phyloP scores from a whole-genome alignment of 768 basidiomycete genomes.

The Termitomyces sp. region DNA sequence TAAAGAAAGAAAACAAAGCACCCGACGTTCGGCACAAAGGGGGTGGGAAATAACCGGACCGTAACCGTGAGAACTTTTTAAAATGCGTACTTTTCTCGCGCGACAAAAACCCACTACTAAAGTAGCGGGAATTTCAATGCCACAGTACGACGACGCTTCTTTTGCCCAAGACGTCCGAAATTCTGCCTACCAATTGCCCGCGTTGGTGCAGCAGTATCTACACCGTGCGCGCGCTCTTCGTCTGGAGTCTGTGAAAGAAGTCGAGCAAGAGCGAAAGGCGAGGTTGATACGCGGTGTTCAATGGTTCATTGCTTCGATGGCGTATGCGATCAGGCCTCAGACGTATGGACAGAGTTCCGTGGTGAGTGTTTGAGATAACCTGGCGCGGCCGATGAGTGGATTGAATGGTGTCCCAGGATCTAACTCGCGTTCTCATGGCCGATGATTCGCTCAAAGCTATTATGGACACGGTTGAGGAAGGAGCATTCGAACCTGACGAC shows the following conservation, averaged over 20 bases:
- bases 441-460: not conserved
- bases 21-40: no score
- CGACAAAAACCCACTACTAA: no score
- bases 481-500: slow-evolving; percentile 1
- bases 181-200: not conserved
- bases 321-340: not conserved
- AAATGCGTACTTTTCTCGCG: no score
- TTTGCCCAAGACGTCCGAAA: not conserved
- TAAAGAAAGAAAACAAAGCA: no score
- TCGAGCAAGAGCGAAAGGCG: not conserved
- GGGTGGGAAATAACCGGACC: no score
- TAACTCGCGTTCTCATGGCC: not conserved
- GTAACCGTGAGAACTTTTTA: no score
- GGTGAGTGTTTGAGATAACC: not conserved
- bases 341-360: not conserved
- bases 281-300: not conserved
- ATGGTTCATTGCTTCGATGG: slow-evolving; percentile 3
- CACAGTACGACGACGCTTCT: not conserved
- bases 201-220: not conserved
- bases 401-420: not conserved
- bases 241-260: not conserved
- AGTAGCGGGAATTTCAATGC: not conserved
- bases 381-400: not conserved
- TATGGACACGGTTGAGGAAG: slow-evolving; percentile 1
- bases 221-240: not conserved